These are phyloP conservation scores for Syzygium aqueum DNA, from an alignment of 345 rosid species.

Conservation along the genomic window DNA sequence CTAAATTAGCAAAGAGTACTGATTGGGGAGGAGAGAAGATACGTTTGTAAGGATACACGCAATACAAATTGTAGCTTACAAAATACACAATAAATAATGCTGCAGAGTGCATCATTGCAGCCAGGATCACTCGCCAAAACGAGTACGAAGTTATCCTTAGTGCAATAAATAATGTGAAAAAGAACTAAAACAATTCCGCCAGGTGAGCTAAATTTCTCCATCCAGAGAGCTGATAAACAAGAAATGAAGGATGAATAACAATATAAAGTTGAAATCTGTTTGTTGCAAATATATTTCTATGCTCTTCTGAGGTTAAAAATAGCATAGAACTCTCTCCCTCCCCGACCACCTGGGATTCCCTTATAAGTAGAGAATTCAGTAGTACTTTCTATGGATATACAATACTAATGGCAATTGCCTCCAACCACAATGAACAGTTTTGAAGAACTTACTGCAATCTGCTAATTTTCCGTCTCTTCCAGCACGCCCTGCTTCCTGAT, in stretches of 20 bases:
- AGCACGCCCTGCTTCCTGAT: constrained; percentile 99
- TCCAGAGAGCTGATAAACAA: not conserved
- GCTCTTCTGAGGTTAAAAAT: not conserved
- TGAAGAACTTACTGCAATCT: constrained; percentile 55
- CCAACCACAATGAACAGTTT: not conserved
- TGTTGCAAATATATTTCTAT: not conserved
- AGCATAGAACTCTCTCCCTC: not conserved
- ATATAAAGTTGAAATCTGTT: not conserved
- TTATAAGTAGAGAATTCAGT: not conserved
- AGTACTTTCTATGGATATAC: not conserved
- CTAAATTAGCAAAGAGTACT: constrained; percentile 71
- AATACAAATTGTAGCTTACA: not conserved
- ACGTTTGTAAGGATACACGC: not conserved
- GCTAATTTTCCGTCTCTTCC: constrained; percentile 90
- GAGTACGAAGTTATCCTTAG: not conserved
- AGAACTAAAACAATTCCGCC: not conserved
- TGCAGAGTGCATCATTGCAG: not conserved
- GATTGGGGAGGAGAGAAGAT: constrained; percentile 5
- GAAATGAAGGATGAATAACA: not conserved
- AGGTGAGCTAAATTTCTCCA: not conserved
- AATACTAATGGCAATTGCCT: not conserved
- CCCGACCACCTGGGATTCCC: not conserved
- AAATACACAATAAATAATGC: not conserved
- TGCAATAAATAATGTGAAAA: not conserved
- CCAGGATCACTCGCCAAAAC: not conserved